Evolutionary conservation across 305 asterid genomes (phyloP).

Genomic region (Withania somnifera): DNA sequence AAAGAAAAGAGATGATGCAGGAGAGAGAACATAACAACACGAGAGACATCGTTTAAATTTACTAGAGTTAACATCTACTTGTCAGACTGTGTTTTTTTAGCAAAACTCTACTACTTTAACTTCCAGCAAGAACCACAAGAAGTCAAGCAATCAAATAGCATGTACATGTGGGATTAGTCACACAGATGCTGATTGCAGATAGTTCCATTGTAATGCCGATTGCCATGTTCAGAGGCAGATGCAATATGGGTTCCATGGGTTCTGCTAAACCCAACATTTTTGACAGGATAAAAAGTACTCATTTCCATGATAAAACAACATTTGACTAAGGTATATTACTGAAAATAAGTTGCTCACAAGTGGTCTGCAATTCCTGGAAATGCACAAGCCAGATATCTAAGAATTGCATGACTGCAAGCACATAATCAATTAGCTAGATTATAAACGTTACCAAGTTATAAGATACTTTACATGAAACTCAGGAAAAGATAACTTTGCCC

Average conservation of each 20-base stretch:
- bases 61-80: no score
- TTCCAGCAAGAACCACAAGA: neutral
- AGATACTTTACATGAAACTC: neutral
- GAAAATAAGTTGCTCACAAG: slow-evolving; percentile 37
- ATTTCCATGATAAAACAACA: neutral
- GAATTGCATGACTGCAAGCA: slow-evolving; percentile 70
- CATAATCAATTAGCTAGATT: neutral
- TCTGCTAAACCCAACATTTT: neutral
- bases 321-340: neutral
- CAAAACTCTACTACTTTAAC: neutral
- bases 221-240: neutral
- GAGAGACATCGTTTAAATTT: no score
- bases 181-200: neutral
- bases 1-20: no score
- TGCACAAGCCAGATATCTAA: slow-evolving; percentile 52
- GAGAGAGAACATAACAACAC: no score
- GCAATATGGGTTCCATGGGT: neutral
- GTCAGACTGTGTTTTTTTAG: neutral
- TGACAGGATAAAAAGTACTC: neutral
- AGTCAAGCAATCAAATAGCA: neutral
- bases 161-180: neutral
- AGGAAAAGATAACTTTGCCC: neutral
- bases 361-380: slow-evolving; percentile 87
- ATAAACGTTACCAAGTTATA: neutral
- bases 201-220: neutral